Conservation (phyloP, 345 rosid species). For the Hypericum androsaemum region DNA sequence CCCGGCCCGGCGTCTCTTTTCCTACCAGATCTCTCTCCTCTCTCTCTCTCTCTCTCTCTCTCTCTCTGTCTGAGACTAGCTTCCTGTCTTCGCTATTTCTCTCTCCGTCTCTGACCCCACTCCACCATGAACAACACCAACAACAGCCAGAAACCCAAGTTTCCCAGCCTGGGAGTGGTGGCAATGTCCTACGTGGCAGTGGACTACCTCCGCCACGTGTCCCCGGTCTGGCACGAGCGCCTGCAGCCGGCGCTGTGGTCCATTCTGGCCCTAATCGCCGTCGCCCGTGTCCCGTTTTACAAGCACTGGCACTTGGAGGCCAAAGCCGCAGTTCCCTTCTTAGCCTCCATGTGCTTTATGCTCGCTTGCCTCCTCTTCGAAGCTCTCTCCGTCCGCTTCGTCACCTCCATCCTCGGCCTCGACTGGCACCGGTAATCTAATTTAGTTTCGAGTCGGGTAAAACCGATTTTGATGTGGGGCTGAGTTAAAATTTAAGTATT, state of each 20-base stretch:
- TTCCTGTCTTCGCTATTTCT: too few relatives aligned
- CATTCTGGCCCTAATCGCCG: constrained; percentile 44
- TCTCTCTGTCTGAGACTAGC: too few relatives aligned
- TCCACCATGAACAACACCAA: too few relatives aligned
- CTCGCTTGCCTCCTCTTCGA: constrained; percentile 70
- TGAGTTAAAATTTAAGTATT: too few relatives aligned
- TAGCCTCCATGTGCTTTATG: constrained; percentile 67
- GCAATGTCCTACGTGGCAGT: constrained; percentile 72
- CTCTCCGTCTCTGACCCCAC: too few relatives aligned
- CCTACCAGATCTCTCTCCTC: too few relatives aligned
- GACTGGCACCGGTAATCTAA: constrained; percentile 77
- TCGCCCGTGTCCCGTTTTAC: constrained; percentile 68
- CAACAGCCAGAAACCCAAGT: too few relatives aligned
- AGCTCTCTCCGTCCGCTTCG: constrained; percentile 75
- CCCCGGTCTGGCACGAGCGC: constrained; percentile 72
- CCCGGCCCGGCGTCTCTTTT: too few relatives aligned
- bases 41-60: too few relatives aligned
- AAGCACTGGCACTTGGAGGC: constrained; percentile 77
- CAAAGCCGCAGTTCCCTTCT: constrained; percentile 61
- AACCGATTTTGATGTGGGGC: too few relatives aligned
- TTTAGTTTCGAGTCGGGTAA: neutral
- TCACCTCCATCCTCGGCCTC: constrained; percentile 82
- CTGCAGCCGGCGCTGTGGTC: constrained; percentile 84
- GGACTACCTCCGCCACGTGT: constrained; percentile 73
- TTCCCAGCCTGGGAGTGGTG: constrained; percentile 56